These are phyloP conservation scores for Ceratobasidium sp. DNA, from an alignment of 1,284 basidiomycete genomes.

Conservation along the genomic window DNA sequence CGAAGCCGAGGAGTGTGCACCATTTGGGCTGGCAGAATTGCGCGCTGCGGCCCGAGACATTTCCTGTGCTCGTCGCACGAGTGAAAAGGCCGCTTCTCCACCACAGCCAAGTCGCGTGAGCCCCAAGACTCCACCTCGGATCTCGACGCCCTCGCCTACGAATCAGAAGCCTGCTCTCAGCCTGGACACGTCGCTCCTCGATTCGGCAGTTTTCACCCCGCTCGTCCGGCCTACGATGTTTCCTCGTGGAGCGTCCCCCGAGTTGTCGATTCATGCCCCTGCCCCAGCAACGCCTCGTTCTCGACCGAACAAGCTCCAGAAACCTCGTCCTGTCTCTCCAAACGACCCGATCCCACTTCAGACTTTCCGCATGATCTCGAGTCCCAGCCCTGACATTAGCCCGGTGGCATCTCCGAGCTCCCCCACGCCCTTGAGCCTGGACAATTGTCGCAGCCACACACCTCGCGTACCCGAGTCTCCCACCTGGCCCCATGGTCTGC, in stretches of 20 bases:
- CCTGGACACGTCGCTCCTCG: constrained; percentile 6
- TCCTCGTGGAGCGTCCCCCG: neutral
- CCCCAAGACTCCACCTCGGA: neutral
- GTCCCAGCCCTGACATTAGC: constrained; percentile 7
- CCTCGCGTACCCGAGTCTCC: constrained; percentile 20
- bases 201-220: constrained; percentile 11
- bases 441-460: constrained; percentile 16
- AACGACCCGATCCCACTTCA: constrained; percentile 33
- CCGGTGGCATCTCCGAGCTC: neutral
- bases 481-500: constrained; percentile 21
- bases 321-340: constrained; percentile 17
- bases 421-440: neutral
- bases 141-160: neutral
- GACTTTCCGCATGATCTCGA: constrained; percentile 7
- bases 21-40: constrained; percentile 17
- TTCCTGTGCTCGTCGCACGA: constrained; percentile 8
- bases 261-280: neutral
- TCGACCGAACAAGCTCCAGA: constrained; percentile 12
- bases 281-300: constrained; percentile 16
- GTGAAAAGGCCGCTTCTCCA: neutral
- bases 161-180: constrained; percentile 1
- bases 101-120: neutral
- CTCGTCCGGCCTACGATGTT: constrained; percentile 7
- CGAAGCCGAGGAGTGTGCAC: constrained; percentile 17
- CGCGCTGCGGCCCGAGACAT: constrained; percentile 26